Base-by-base conservation (phyloP, 805 yeast genomes). In the Metschnikowia reukaufii region DNA sequence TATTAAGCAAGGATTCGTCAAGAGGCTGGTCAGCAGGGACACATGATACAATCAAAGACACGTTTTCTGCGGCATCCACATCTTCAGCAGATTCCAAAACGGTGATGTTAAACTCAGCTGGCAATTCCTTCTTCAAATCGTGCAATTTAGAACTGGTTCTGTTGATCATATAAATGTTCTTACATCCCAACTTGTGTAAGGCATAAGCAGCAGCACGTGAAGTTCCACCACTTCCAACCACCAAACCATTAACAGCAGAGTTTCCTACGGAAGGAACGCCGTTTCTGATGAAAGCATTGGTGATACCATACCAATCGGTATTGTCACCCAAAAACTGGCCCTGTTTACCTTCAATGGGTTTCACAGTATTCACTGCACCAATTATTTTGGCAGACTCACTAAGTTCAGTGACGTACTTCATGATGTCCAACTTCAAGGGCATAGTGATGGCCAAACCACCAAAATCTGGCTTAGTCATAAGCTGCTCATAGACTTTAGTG, bases 221-320 rank as follows among this genome's bases (percentile, higher is more conserved):
- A 20, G 99, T 91, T 36, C 99, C 99, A 35, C 99, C 99, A 17
- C 96, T 97, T 42, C 99, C 99, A 54, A 94, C 74, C 37, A 94
- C 86, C 49, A 91, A 69, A 27, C 97, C 97, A 47, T 77, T 69
- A 10, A 75, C 70, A 3, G 52, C 56, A 13, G 55, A 47, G 13
- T 57, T 49, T 18, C 62, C 64, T 47, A 62, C 59, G 34, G 67
- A 66, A 34, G 83, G 79, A 35, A 82, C 83, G 33, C 96, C 96
- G 48, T 76, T 74, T 50, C 76, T 67, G 16, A 69, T 62, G 56
- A 90, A 81, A 2, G 96, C 79, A 50, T 84, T 78, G 38, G 72
- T 73, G 55, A 94, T 87, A 9, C 99, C 99, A 39, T 82, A 69
- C 96, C 96, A 94, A 65, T 94, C 99, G 36, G 99, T 94, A 70